A percentile compares a stretch with the other conserved stretches of the same genome.
Evolutionary conservation across 2,329 filamentous ascomycete genomes (phyloP).

Genomic region (Talaromyces rugulosus): DNA sequence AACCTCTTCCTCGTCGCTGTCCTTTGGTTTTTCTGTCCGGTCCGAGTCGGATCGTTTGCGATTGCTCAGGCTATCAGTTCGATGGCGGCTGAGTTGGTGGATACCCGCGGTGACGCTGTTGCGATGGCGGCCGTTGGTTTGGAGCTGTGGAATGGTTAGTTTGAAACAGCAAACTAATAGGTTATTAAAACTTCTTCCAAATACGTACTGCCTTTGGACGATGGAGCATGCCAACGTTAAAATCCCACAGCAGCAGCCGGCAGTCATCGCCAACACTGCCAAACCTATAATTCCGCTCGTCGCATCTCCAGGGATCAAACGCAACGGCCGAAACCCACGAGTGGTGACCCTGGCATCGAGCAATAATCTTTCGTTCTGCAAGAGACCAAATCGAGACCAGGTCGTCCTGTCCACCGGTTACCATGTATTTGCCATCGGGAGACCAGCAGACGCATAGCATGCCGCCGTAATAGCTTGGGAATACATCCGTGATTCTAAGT

Average conservation of each 20-base stretch:
- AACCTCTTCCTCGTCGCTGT: slow-evolving; percentile 53
- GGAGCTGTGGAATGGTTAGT: slow-evolving; percentile 21
- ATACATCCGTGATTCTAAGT: slow-evolving; percentile 74
- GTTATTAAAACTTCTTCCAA: background rate
- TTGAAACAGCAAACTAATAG: background rate
- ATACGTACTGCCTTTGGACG: slow-evolving; percentile 73
- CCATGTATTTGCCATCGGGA: slow-evolving; percentile 89
- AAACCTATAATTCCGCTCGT: slow-evolving; percentile 91
- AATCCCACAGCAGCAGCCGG: slow-evolving; percentile 89
- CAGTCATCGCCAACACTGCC: slow-evolving; percentile 95
- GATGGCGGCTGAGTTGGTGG: slow-evolving; percentile 49
- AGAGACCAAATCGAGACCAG: slow-evolving; percentile 94
- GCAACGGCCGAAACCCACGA: slow-evolving; percentile 92
- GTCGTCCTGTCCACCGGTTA: slow-evolving; percentile 95
- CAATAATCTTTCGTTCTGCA: slow-evolving; percentile 76
- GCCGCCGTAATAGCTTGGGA: slow-evolving; percentile 88
- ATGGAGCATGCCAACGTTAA: slow-evolving; percentile 93
- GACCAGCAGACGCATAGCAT: slow-evolving; percentile 95
- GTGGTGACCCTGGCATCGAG: slow-evolving; percentile 89
- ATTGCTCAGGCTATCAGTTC: slow-evolving; percentile 58
- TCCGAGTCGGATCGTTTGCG: slow-evolving; percentile 69
- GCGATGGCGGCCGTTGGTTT: slow-evolving; percentile 35
- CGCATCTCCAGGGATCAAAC: slow-evolving; percentile 96
- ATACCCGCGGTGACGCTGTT: slow-evolving; percentile 29
- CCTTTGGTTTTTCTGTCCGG: slow-evolving; percentile 45